Conservation (phyloP, 2,329 filamentous ascomycete species). For the Alternaria panax region DNA sequence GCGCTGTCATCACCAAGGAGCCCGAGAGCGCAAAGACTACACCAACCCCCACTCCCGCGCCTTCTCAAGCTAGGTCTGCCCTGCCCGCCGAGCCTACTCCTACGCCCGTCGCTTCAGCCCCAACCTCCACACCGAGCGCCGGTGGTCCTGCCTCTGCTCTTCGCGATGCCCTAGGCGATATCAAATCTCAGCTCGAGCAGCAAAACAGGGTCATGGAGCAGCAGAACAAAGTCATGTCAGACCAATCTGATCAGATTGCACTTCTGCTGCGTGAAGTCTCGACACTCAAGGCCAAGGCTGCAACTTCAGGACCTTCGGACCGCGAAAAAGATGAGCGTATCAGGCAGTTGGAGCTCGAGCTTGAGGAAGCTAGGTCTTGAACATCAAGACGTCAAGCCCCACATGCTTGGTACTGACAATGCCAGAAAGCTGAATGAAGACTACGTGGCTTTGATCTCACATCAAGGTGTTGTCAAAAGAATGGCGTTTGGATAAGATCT, state of each 20-base stretch:
- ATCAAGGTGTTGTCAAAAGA: not conserved
- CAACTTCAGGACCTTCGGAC: conserved; percentile 44
- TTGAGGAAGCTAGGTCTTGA: conserved; percentile 52
- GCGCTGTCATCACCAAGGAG: conserved; percentile 42
- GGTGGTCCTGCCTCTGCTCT: conserved; percentile 61
- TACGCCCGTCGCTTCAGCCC: conserved; percentile 48
- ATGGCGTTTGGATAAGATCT: conserved; percentile 8
- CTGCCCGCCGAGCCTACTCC: conserved; percentile 50
- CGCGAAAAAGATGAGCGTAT: conserved; percentile 53
- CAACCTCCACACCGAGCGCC: conserved; percentile 49
- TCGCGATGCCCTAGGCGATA: conserved; percentile 73
- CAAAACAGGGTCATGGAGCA: conserved; percentile 81
- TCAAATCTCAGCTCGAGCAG: conserved; percentile 77
- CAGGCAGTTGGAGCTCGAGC: conserved; percentile 50
- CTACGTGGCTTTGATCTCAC: conserved; percentile 9
- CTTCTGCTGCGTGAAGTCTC: conserved; percentile 67
- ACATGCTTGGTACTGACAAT: not conserved
- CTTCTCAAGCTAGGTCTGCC: conserved; percentile 45
- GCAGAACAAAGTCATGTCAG: conserved; percentile 78
- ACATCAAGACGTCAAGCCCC: not conserved
- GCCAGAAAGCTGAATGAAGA: not conserved
- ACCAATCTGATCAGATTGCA: conserved; percentile 79
- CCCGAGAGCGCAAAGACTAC: conserved; percentile 57
- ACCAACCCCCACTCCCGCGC: conserved; percentile 45
- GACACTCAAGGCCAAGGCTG: conserved; percentile 77